These are phyloP conservation scores for Cytospora chrysosperma DNA, from an alignment of 2,329 filamentous ascomycete genomes.

Conservation along the genomic window DNA sequence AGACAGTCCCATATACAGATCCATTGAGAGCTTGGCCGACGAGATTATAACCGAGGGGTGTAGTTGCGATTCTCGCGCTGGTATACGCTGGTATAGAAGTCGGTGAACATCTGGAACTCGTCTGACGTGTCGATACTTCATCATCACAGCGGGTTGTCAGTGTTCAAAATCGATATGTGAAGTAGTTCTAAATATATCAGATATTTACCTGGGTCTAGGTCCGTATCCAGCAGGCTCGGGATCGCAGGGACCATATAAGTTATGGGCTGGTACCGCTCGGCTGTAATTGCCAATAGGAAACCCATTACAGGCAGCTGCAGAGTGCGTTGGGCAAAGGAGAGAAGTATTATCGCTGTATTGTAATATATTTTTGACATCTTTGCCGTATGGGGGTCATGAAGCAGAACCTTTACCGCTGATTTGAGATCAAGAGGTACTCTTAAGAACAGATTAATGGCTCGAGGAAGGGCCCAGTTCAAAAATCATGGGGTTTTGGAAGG, in stretches of 20 bases:
- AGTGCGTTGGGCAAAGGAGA: not conserved
- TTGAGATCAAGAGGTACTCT: not conserved
- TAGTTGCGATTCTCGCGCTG: not conserved
- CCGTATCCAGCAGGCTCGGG: not conserved
- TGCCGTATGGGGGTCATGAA: not conserved
- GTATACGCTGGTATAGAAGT: not conserved
- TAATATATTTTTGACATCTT: not conserved
- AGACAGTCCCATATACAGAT: not conserved
- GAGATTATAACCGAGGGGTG: not conserved
- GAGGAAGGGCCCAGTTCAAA: not conserved
- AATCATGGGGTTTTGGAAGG: not conserved
- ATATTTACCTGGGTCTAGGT: not conserved
- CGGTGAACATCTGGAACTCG: constrained; percentile 1
- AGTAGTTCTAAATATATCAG: not conserved
- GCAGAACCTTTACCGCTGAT: not conserved
- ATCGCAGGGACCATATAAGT: not conserved
- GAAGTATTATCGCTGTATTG: not conserved
- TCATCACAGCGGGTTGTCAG: not conserved
- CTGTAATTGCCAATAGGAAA: not conserved
- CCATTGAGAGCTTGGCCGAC: constrained; percentile 2
- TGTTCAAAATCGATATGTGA: no score
- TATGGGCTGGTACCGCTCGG: not conserved
- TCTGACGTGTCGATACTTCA: not conserved
- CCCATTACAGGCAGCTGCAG: not conserved
- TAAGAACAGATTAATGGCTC: not conserved